Conservation (phyloP, 2,329 filamentous ascomycete species). For the Tympanopsis confertula region DNA sequence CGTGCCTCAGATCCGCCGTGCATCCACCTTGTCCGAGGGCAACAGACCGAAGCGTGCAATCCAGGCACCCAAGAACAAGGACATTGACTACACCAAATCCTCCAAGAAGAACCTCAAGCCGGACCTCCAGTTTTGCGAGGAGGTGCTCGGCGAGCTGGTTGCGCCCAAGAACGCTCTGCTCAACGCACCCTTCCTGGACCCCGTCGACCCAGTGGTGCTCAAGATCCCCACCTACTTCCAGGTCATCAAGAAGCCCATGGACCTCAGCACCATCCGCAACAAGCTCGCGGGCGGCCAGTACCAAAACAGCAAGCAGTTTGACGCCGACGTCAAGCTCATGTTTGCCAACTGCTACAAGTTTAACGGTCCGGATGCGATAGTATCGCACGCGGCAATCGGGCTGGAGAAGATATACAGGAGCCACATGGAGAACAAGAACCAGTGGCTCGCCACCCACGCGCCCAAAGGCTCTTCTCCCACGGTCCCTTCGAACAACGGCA, state of each 20-base stretch:
- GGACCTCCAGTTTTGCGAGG: slow-evolving; percentile 82
- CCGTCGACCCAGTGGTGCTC: slow-evolving; percentile 86
- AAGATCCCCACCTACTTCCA: slow-evolving; percentile 90
- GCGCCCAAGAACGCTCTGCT: slow-evolving; percentile 57
- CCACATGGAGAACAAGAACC: slow-evolving; percentile 67
- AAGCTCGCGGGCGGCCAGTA: slow-evolving; percentile 75
- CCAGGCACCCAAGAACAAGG: slow-evolving; percentile 78
- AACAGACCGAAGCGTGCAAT: slow-evolving; percentile 85
- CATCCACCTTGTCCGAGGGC: slow-evolving; percentile 66
- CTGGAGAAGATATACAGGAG: slow-evolving; percentile 65
- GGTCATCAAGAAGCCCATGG: slow-evolving; percentile 94
- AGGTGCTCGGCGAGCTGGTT: slow-evolving; percentile 66
- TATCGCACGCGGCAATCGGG: slow-evolving; percentile 59
- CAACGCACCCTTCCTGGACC: slow-evolving; percentile 65
- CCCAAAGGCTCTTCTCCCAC: slow-evolving; percentile 37
- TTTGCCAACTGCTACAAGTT: slow-evolving; percentile 86
- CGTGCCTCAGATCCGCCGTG: slow-evolving; percentile 71
- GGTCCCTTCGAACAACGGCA: slow-evolving; percentile 51
- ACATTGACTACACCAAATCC: slow-evolving; percentile 84
- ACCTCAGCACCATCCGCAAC: slow-evolving; percentile 67
- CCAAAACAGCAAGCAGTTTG: slow-evolving; percentile 71
- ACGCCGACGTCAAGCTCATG: slow-evolving; percentile 70
- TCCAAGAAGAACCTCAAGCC: slow-evolving; percentile 83
- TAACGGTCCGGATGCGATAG: slow-evolving; percentile 64
- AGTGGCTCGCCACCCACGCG: slow-evolving; percentile 69